Evolutionary conservation across 208 protist genomes (phyloP), one percentile per base, ranked within the genome.

Genomic region (Histomonas meleagridis): DNA sequence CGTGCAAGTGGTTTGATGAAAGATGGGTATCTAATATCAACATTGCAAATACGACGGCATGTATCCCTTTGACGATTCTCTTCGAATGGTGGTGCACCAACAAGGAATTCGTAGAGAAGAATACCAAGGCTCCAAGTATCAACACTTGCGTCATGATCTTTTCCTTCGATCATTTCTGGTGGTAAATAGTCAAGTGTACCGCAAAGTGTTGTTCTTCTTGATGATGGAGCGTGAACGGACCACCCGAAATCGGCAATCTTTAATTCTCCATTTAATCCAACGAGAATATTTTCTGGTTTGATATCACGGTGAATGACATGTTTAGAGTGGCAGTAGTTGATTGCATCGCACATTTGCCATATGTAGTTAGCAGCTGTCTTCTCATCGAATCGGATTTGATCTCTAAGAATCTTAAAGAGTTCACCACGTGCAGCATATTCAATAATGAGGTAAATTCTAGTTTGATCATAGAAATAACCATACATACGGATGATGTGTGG

Each of bases 211-310:
- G 72, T 86, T 40, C 72, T 40, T 5, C 96, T 94, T 78, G 96
- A 96, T 49, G 96, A 94, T 18, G 97, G 97, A 86, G 98, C 97
- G 94, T 99, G 97, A 62, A 99, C 98, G 7, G 96, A 97, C 98
- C 98, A 99, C 28, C 98, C 98, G 95, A 99, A 99, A 94, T 99
- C 98, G 9, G 98, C 98, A 32, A 99, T 97, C 93, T 99, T 99
- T 70, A 99, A 95, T 93, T 98, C 92, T 18, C 93, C 94, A 90
- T 95, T 94, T 0, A 91, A 18, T 43, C 93, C 94, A 32, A 97
- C 81, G 0, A 97, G 93, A 1, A 96, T 92, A 91, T 96, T 96
- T 62, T 97, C 95, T 26, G 95, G 96, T 93, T 94, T 96, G 91
- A 96, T 95, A 91, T 95, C 93, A 51, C 93, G 60, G 92, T 94